A percentile compares a stretch with the other conserved stretches of the same genome.
Evolutionary conservation across 2,329 filamentous ascomycete genomes (phyloP).

Genomic region (Corynespora cassiicola): DNA sequence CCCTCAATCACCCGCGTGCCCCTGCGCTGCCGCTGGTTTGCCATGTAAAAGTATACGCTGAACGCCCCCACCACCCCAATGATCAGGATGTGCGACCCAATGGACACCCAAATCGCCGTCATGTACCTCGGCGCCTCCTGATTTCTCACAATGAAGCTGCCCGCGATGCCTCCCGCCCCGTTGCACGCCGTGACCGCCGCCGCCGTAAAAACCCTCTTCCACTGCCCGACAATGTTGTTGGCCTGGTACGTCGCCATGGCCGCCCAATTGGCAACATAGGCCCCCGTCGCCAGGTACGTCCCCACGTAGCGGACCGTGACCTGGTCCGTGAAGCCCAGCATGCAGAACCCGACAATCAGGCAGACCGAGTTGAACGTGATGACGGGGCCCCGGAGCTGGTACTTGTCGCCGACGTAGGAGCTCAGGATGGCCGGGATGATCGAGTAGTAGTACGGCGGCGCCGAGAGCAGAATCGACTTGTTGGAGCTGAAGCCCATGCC

Average conservation of each 20-base stretch:
- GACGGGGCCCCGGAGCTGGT: constrained; percentile 65
- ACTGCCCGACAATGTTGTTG: constrained; percentile 61
- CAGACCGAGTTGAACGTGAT: constrained; percentile 70
- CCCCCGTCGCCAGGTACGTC: constrained; percentile 70
- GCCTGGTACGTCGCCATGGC: constrained; percentile 64
- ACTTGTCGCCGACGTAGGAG: constrained; percentile 67
- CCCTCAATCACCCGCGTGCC: constrained; percentile 60
- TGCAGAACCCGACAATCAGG: constrained; percentile 68
- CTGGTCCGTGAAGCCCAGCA: constrained; percentile 67
- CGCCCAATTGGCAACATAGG: constrained; percentile 74
- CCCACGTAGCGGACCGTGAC: constrained; percentile 69
- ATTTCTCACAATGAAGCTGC: constrained; percentile 69
- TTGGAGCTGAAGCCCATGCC: constrained; percentile 54
- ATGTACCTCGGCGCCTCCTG: constrained; percentile 67
- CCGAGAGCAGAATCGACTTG: constrained; percentile 65
- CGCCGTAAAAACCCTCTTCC: constrained; percentile 69
- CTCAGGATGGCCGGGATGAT: constrained; percentile 69
- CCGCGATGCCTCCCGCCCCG: constrained; percentile 69
- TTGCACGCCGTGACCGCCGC: constrained; percentile 67
- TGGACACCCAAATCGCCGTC: constrained; percentile 72
- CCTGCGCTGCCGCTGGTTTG: constrained; percentile 57
- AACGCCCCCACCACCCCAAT: constrained; percentile 61
- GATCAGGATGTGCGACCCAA: constrained; percentile 67
- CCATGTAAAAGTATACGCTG: constrained; percentile 59
- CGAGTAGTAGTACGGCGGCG: constrained; percentile 73